phyloP scores from a whole-genome alignment of 352 stramenopile genomes.

The Thraustochytrium sp. region DNA sequence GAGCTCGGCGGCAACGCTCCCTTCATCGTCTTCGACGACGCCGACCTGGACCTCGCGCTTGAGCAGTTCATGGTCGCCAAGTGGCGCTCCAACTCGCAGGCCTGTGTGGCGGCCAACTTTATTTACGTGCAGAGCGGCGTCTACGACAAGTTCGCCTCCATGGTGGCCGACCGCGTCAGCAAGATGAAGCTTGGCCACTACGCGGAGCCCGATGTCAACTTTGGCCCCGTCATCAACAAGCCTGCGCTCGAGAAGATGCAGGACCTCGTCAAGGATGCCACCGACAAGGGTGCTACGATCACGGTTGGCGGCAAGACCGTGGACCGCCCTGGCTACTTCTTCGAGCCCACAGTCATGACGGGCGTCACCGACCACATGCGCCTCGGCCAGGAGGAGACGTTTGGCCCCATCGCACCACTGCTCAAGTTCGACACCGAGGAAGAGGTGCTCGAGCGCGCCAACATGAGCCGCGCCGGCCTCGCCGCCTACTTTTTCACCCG shows the following conservation, averaged over 20 bases:
- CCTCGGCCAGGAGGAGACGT: constrained; percentile 85
- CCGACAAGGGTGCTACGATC: constrained; percentile 78
- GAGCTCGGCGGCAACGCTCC: constrained; percentile 76
- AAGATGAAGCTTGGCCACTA: constrained; percentile 80
- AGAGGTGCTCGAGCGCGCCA: constrained; percentile 87
- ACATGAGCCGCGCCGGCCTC: constrained; percentile 78
- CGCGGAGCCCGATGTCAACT: constrained; percentile 58
- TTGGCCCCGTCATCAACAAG: constrained; percentile 90
- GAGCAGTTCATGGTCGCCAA: constrained; percentile 62
- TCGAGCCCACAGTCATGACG: constrained; percentile 84
- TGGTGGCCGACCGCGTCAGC: constrained; percentile 64
- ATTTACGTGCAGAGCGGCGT: constrained; percentile 87
- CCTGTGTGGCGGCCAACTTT: constrained; percentile 64
- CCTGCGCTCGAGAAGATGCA: constrained; percentile 71
- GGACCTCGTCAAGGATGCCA: constrained; percentile 52
- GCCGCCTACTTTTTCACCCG: constrained; percentile 89
- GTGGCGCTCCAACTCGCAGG: constrained; percentile 71
- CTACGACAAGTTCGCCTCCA: constrained; percentile 82
- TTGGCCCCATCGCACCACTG: constrained; percentile 88
- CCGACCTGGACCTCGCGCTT: constrained; percentile 65
- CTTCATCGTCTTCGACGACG: constrained; percentile 77
- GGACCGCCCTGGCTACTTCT: constrained; percentile 75
- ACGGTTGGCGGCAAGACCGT: constrained; percentile 53
- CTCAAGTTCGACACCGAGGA: constrained; percentile 86
- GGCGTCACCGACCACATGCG: constrained; percentile 73